Base-by-base conservation (phyloP, 225 moss, liverwort and hornwort genomes). In the Marchantia paleacea region DNA sequence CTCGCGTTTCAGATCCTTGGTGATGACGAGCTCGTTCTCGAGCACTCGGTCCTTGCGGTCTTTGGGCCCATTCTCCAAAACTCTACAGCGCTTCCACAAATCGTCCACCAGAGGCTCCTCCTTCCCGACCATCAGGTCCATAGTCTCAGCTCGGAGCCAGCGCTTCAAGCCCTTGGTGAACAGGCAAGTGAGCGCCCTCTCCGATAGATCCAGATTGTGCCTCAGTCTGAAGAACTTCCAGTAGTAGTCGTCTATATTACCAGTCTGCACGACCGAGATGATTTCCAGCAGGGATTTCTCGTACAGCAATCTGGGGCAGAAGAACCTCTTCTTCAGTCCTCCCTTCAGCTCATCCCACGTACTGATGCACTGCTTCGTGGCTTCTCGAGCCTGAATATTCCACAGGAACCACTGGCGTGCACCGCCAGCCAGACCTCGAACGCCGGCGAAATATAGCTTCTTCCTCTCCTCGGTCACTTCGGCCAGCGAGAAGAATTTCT, bases 181-280 rank as follows among this genome's bases (percentile, higher is more conserved):
- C 80, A 80, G 61, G 55, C 80, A 80, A 0, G 72, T 50, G 9
- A 80, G 80, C 15, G 80, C 72, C 9, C 72, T 72, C 80, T 80
- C 80, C 4, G 80, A 73, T 30, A 80, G 53, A 80, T 80, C 80
- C 48, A 80, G 52, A 72, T 80, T 80, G 24, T 80, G 80, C 11
- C 80, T 47, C 5, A 80, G 73, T 15, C 80, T 80, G 47, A 80
- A 80, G 12, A 80, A 80, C 72, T 80, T 80, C 80, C 80, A 80
- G 49, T 80, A 80, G 57, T 80, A 80, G 52, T 80, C 80, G 29
- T 80, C 80, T 16, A 80, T 73, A 31, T 64, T 80, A 18, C 72
- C 72, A 6, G 80, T 80, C n/a, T 80, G 80, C 28, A 72, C 72
- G 50, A 80, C 55, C 39, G 80, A 72, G 26, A 80, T 80, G 61